Conservation (phyloP, 148 eudicot genomes). For the Fagopyrum tataricum region DNA sequence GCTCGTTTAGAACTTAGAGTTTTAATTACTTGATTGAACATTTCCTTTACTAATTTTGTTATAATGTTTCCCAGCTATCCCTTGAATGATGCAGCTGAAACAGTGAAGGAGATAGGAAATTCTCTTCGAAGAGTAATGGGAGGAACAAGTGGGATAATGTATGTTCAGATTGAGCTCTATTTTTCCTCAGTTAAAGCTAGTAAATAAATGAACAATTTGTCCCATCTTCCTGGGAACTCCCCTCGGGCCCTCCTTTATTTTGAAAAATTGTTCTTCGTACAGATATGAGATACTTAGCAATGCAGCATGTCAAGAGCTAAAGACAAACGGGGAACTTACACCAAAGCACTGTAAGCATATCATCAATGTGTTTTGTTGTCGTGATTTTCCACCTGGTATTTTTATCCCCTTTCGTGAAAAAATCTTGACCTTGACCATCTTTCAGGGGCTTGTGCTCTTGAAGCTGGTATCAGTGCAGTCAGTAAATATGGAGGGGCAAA, state of each 20-base stretch:
- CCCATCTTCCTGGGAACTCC: neutral
- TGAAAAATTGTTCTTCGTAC: slow-evolving; percentile 19
- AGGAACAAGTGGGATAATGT: slow-evolving; percentile 98
- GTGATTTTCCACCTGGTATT: neutral
- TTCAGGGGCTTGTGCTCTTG: slow-evolving; percentile 81
- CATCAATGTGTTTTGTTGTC: neutral
- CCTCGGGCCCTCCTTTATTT: neutral
- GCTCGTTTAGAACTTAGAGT: neutral
- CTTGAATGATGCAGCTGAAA: slow-evolving; percentile 83
- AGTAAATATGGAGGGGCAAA: slow-evolving; percentile 92
- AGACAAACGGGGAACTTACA: slow-evolving; percentile 37
- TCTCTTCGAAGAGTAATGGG: slow-evolving; percentile 95
- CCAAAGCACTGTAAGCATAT: slow-evolving; percentile 50
- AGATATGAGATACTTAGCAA: slow-evolving; percentile 79
- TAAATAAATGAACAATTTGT: neutral
- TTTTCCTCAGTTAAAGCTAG: neutral
- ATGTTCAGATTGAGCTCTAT: slow-evolving; percentile 16
- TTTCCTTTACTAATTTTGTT: neutral
- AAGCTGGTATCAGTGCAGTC: slow-evolving; percentile 78
- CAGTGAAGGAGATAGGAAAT: slow-evolving; percentile 67
- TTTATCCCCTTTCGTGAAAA: neutral
- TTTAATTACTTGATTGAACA: neutral
- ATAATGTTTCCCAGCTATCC: slow-evolving; percentile 58
- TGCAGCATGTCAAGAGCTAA: slow-evolving; percentile 77
- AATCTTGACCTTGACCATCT: slow-evolving; percentile 10